Evolutionary conservation across 2,329 filamentous ascomycete species (phyloP).

Genomic region (Parastagonospora avenae): DNA sequence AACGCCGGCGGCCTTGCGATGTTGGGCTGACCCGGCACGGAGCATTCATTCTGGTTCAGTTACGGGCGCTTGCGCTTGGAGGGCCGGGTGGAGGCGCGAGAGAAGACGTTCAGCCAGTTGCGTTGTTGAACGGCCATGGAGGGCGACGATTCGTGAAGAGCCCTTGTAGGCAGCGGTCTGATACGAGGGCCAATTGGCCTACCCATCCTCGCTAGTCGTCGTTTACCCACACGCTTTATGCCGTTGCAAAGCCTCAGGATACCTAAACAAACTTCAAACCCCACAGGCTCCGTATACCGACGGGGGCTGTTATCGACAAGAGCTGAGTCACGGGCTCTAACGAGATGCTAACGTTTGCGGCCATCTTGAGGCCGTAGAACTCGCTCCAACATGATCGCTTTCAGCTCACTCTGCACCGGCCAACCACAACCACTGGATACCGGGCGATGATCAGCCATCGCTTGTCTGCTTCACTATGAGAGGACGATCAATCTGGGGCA

Average conservation of each 20-base stretch:
- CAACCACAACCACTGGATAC: constrained; percentile 13
- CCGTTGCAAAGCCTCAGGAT: constrained; percentile 29
- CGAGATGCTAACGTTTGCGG: constrained; percentile 20
- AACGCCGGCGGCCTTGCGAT: constrained; percentile 29
- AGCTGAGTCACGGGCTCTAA: constrained; percentile 33
- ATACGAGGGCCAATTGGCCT: constrained; percentile 35
- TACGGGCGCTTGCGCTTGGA: constrained; percentile 46
- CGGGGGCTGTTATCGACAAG: constrained; percentile 20
- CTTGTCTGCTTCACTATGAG: constrained; percentile 15
- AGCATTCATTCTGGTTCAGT: constrained; percentile 35
- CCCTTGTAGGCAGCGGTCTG: constrained; percentile 34
- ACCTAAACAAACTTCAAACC: constrained; percentile 16
- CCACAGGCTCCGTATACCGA: constrained; percentile 15
- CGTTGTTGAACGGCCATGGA: constrained; percentile 33
- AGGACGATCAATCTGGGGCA: constrained; percentile 20
- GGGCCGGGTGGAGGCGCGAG: constrained; percentile 39
- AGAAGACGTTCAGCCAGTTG: constrained; percentile 35
- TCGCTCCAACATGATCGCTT: constrained; percentile 13
- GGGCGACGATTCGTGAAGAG: constrained; percentile 43
- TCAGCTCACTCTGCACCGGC: constrained; percentile 22
- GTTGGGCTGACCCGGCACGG: constrained; percentile 34
- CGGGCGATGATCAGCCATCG: constrained; percentile 22
- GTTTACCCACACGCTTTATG: constrained; percentile 33
- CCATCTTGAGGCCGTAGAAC: constrained; percentile 11
- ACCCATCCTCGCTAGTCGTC: constrained; percentile 24